These are phyloP conservation scores for Tubosaeta brunneosetosa DNA, from an alignment of 768 basidiomycete species.

Conservation along the genomic window DNA sequence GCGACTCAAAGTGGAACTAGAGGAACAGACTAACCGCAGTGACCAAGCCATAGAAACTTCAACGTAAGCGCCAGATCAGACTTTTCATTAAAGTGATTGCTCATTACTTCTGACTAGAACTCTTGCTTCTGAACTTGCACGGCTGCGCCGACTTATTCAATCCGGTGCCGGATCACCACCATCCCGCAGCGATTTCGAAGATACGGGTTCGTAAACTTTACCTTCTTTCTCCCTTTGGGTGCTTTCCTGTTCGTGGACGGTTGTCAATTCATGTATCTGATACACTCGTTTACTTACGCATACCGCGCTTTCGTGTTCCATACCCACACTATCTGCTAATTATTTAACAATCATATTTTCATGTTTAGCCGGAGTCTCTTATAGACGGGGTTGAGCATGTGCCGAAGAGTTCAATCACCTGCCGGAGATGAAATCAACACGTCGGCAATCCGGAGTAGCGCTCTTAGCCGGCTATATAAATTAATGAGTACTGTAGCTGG, in stretches of 20 bases:
- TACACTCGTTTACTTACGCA: constrained; percentile 26
- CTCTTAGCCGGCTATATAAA: constrained; percentile 1
- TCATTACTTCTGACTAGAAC: constrained; percentile 34
- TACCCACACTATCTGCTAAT: constrained; percentile 22
- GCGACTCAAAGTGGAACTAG: constrained; percentile 48
- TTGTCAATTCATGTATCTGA: constrained; percentile 30
- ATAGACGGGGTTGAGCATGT: neutral
- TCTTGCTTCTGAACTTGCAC: constrained; percentile 58
- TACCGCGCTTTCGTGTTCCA: constrained; percentile 22
- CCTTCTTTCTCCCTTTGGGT: neutral
- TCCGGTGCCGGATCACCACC: constrained; percentile 37
- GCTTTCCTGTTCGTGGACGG: constrained; percentile 17
- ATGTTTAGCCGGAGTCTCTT: neutral
- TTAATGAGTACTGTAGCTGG: neutral
- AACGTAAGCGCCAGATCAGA: constrained; percentile 38
- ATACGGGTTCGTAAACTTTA: constrained; percentile 11
- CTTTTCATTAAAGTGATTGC: neutral
- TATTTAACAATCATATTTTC: constrained; percentile 10
- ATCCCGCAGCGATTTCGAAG: constrained; percentile 9
- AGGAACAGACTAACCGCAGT: constrained; percentile 49
- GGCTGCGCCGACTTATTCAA: constrained; percentile 72
- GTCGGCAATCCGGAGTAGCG: neutral
- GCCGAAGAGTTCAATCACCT: neutral
- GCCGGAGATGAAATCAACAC: neutral
- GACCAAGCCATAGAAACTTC: constrained; percentile 59